Percentiles rank a stretch among this genome's conserved stretches.
These are phyloP conservation scores for Leccinellum albellum DNA, from an alignment of 768 basidiomycete genomes.

Conservation along the genomic window DNA sequence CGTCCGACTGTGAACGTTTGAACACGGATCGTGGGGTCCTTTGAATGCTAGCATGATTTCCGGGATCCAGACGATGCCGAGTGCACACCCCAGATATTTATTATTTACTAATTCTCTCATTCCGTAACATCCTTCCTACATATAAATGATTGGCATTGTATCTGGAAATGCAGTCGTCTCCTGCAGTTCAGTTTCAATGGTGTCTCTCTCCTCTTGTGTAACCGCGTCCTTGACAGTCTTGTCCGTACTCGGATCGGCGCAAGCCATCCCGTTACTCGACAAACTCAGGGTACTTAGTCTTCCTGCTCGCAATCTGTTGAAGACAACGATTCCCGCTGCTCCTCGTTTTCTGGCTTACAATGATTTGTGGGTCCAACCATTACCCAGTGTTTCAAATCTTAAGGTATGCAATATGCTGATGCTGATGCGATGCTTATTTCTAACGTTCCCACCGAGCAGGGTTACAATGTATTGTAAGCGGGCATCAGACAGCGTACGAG, in stretches of 20 bases:
- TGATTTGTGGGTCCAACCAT: constrained; percentile 41
- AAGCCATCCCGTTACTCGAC: constrained; percentile 19
- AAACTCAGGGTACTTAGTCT: constrained; percentile 20
- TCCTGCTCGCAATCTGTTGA: constrained; percentile 22
- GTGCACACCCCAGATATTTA: too few species aligned
- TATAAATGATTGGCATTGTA: constrained; percentile 15
- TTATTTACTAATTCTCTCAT: too few species aligned
- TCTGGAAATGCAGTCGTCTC: not conserved
- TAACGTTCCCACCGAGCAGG: constrained; percentile 16
- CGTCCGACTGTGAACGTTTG: too few species aligned
- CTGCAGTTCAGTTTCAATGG: constrained; percentile 10
- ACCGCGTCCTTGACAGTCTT: constrained; percentile 2
- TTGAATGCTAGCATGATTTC: too few species aligned
- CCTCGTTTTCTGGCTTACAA: constrained; percentile 48
- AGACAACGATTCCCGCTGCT: constrained; percentile 33
- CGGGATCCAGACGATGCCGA: too few species aligned
- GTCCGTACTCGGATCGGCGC: constrained; percentile 8
- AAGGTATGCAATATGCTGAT: constrained; percentile 27
- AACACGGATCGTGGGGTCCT: too few species aligned
- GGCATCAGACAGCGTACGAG: not conserved
- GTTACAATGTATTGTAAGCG: constrained; percentile 35
- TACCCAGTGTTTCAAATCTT: constrained; percentile 43
- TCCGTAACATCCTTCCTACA: not conserved
- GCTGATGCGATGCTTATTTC: not conserved
- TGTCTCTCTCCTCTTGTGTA: constrained; percentile 11